These are phyloP conservation scores for Cladosporium sp. DNA, from an alignment of 2,329 filamentous ascomycete species.

Conservation along the genomic window DNA sequence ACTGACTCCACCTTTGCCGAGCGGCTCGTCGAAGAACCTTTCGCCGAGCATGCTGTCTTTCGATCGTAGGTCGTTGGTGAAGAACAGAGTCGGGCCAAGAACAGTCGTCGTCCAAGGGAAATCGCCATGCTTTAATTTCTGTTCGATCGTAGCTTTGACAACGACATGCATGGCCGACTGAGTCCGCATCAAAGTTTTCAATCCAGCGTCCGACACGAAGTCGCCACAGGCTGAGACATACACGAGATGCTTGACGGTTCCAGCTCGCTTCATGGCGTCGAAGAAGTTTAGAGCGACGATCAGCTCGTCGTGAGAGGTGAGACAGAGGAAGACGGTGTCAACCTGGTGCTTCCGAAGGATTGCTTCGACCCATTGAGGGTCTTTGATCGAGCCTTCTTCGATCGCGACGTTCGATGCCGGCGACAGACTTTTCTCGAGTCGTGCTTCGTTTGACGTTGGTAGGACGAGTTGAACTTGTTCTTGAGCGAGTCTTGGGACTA, in stretches of 20 bases:
- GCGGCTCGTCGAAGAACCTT: slow-evolving; percentile 20
- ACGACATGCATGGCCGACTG: slow-evolving; percentile 20
- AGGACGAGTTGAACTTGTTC: slow-evolving; percentile 21
- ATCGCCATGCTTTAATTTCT: slow-evolving; percentile 15
- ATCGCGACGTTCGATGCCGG: slow-evolving; percentile 17
- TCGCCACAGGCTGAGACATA: slow-evolving; percentile 22
- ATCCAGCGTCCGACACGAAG: slow-evolving; percentile 15
- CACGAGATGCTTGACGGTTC: slow-evolving; percentile 21
- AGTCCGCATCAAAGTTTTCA: not conserved
- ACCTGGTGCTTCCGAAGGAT: slow-evolving; percentile 21
- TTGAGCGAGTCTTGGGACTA: slow-evolving; percentile 18
- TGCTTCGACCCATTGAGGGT: slow-evolving; percentile 21
- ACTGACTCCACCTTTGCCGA: slow-evolving; percentile 18
- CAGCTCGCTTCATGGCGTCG: slow-evolving; percentile 20
- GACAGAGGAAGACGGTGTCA: slow-evolving; percentile 21
- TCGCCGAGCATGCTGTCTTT: slow-evolving; percentile 13
- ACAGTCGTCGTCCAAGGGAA: slow-evolving; percentile 20
- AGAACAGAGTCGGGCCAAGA: slow-evolving; percentile 23
- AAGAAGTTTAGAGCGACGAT: slow-evolving; percentile 23
- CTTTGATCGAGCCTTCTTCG: slow-evolving; percentile 22
- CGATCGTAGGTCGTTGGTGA: slow-evolving; percentile 20
- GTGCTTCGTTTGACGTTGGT: slow-evolving; percentile 21
- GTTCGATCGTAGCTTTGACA: slow-evolving; percentile 22
- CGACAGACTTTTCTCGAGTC: slow-evolving; percentile 1
- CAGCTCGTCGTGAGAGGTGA: slow-evolving; percentile 22